These are phyloP conservation scores for Linum usitatissimum DNA, from an alignment of 345 rosid genomes.

Conservation along the genomic window DNA sequence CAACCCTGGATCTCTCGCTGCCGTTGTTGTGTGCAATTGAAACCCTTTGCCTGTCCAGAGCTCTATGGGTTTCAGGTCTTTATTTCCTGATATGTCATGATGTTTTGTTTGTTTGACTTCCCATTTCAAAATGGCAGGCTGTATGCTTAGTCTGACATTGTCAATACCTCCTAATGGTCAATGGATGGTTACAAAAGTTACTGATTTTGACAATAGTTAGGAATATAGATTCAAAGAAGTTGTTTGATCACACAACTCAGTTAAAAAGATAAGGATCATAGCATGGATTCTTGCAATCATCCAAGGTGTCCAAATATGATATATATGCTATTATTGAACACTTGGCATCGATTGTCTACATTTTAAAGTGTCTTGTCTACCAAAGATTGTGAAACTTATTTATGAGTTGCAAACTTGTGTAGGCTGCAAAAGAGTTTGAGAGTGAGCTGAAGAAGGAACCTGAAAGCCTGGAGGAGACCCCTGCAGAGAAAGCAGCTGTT, in stretches of 20 bases:
- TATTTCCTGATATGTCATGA: too few species aligned
- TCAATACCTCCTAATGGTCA: too few species aligned
- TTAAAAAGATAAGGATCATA: neutral
- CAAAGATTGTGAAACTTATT: neutral
- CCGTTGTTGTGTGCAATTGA: neutral
- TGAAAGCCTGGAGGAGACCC: slow-evolving; percentile 29
- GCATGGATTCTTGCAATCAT: too few species aligned
- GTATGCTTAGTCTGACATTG: too few species aligned
- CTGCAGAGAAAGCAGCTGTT: slow-evolving; percentile 33
- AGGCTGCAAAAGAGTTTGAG: slow-evolving; percentile 98
- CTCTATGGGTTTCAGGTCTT: neutral
- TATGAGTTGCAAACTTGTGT: slow-evolving; percentile 16
- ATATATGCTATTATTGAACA: neutral
- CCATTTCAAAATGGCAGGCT: neutral
- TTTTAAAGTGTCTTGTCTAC: neutral
- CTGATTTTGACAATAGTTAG: too few species aligned
- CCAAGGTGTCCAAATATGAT: neutral
- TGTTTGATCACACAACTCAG: neutral
- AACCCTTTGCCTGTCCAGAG: neutral
- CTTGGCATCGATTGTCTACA: neutral
- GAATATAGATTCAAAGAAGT: neutral
- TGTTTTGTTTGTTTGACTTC: neutral
- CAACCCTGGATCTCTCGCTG: too few species aligned
- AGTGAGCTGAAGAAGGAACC: slow-evolving; percentile 87
- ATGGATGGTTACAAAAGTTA: too few species aligned